These are phyloP conservation scores for Schizothecium vesticola DNA, from an alignment of 495 filamentous ascomycete species.

Conservation along the genomic window DNA sequence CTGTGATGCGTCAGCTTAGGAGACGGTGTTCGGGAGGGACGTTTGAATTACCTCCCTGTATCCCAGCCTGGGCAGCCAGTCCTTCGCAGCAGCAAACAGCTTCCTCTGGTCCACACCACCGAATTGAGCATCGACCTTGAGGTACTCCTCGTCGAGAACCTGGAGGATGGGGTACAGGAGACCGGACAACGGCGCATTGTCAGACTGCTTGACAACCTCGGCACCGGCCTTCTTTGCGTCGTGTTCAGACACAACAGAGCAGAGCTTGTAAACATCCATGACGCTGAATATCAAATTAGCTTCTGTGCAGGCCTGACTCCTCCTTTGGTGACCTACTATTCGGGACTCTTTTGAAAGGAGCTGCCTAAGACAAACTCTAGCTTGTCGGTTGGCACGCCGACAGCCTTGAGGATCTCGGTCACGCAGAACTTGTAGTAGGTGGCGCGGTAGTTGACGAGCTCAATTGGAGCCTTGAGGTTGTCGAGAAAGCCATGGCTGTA, in stretches of 20 bases:
- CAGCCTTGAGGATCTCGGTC: slow-evolving; percentile 58
- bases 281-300: slow-evolving; percentile 24
- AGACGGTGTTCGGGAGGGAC: not conserved
- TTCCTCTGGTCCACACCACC: slow-evolving; percentile 86
- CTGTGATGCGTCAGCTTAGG: slow-evolving; percentile 18
- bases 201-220: slow-evolving; percentile 88
- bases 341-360: slow-evolving; percentile 66
- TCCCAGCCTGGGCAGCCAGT: slow-evolving; percentile 64
- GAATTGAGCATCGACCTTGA: slow-evolving; percentile 77
- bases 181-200: slow-evolving; percentile 67
- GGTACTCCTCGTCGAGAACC: slow-evolving; percentile 84
- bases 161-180: slow-evolving; percentile 88
- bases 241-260: slow-evolving; percentile 51
- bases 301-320: not conserved
- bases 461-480: slow-evolving; percentile 78
- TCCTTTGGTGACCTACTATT: slow-evolving; percentile 40
- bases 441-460: slow-evolving; percentile 74
- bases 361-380: slow-evolving; percentile 81
- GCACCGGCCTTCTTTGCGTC: slow-evolving; percentile 83
- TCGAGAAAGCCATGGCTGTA: slow-evolving; percentile 64
- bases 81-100: slow-evolving; percentile 75
- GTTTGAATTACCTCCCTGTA: slow-evolving; percentile 50
- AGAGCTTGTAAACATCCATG: slow-evolving; percentile 66
- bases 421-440: slow-evolving; percentile 68
- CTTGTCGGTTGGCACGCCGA: slow-evolving; percentile 69